Percentiles rank a stretch among this genome's conserved stretches.
These are phyloP conservation scores for Colletotrichum australisinense DNA, from an alignment of 2,329 filamentous ascomycete species.

Conservation along the genomic window DNA sequence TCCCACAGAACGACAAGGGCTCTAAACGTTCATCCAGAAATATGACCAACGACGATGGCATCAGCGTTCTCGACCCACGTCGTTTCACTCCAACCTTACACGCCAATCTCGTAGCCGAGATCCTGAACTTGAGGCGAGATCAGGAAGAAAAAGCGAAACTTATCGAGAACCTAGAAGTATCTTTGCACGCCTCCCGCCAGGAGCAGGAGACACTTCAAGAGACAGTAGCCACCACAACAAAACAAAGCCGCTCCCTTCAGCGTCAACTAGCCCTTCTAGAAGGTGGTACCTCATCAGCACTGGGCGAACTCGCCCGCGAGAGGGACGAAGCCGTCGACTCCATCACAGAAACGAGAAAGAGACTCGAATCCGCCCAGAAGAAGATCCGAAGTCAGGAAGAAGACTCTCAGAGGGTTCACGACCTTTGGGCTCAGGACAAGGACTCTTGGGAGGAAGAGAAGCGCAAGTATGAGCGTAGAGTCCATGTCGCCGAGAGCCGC, in stretches of 20 bases:
- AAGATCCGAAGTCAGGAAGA: constrained; percentile 84
- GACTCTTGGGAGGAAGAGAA: constrained; percentile 87
- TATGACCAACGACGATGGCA: constrained; percentile 72
- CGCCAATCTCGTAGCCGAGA: constrained; percentile 94
- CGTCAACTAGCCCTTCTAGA: constrained; percentile 89
- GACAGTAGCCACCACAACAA: constrained; percentile 71
- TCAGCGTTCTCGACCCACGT: constrained; percentile 85
- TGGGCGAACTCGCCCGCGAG: constrained; percentile 86
- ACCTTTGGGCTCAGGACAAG: constrained; percentile 86
- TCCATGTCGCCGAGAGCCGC: constrained; percentile 91
- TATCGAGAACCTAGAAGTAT: constrained; percentile 86
- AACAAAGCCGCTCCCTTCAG: constrained; percentile 84
- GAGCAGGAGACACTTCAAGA: constrained; percentile 80
- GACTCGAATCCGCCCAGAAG: constrained; percentile 82
- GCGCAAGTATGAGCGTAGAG: constrained; percentile 82
- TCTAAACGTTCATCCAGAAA: constrained; percentile 68
- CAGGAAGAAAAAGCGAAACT: constrained; percentile 89
- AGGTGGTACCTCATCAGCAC: constrained; percentile 85
- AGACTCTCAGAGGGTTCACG: constrained; percentile 81
- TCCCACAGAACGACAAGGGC: constrained; percentile 53
- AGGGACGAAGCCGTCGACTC: constrained; percentile 85
- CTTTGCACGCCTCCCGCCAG: constrained; percentile 75
- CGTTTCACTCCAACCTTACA: constrained; percentile 96
- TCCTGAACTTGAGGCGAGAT: constrained; percentile 86
- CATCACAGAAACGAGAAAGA: constrained; percentile 77